Evolutionary conservation across 495 filamentous ascomycete species (phyloP).

Genomic region (Xylaria curta): DNA sequence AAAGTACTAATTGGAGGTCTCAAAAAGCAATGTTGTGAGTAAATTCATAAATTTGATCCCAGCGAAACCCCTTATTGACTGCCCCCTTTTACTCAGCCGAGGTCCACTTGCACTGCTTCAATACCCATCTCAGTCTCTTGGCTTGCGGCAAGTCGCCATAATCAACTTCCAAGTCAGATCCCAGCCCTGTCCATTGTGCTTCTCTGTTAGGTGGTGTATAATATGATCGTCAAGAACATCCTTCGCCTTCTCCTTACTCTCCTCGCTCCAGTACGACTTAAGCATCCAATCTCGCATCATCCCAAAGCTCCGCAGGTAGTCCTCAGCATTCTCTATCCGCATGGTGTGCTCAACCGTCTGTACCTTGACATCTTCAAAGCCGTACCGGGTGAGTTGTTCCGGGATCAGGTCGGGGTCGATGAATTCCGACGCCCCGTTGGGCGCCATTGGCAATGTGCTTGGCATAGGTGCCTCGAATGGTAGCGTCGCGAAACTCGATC

Average conservation of each 20-base stretch:
- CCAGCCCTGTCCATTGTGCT: constrained; percentile 46
- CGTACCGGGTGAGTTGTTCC: constrained; percentile 36
- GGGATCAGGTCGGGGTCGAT: constrained; percentile 46
- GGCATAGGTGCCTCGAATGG: constrained; percentile 48
- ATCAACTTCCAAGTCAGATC: constrained; percentile 43
- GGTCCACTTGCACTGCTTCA: background rate
- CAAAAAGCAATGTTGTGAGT: too few species aligned
- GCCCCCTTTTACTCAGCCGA: too few species aligned
- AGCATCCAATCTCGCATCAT: constrained; percentile 50
- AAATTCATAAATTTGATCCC: background rate
- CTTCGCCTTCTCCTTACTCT: constrained; percentile 41
- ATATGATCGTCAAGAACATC: constrained; percentile 44
- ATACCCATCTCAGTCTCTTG: constrained; percentile 5
- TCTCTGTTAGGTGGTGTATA: constrained; percentile 43
- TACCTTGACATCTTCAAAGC: constrained; percentile 45
- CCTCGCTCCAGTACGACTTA: constrained; percentile 46
- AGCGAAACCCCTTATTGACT: background rate
- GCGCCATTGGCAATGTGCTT: constrained; percentile 35
- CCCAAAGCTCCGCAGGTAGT: constrained; percentile 38
- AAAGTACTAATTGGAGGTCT: too few species aligned
- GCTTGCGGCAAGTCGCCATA: constrained; percentile 43
- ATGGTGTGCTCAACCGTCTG: constrained; percentile 37
- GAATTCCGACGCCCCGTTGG: constrained; percentile 44
- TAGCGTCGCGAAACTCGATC: constrained; percentile 42
- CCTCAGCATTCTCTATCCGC: constrained; percentile 38